These are phyloP conservation scores for Mariannaea sp. DNA, from an alignment of 2,329 filamentous ascomycete species.

Conservation along the genomic window DNA sequence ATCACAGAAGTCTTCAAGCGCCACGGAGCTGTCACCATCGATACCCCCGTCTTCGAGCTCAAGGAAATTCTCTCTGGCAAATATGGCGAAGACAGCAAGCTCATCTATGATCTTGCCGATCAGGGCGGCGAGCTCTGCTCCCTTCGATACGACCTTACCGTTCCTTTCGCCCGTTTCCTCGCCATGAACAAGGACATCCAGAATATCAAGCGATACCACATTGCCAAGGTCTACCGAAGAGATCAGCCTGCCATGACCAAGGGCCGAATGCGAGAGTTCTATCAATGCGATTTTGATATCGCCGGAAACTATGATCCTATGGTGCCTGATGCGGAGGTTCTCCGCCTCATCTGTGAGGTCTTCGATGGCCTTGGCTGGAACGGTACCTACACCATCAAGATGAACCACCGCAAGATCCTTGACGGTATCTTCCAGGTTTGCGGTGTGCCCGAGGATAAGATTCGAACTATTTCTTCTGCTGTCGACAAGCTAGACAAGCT, in stretches of 20 bases:
- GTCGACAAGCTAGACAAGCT: constrained; percentile 96
- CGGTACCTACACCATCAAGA: constrained; percentile 80
- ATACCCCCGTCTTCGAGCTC: constrained; percentile 84
- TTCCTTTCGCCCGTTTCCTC: constrained; percentile 89
- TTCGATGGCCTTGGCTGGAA: constrained; percentile 80
- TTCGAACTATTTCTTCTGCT: constrained; percentile 86
- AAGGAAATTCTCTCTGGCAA: constrained; percentile 86
- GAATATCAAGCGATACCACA: constrained; percentile 91
- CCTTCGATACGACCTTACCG: constrained; percentile 84
- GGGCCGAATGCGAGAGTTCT: constrained; percentile 93
- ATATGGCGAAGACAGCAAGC: constrained; percentile 90
- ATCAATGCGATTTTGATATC: constrained; percentile 97
- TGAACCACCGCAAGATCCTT: constrained; percentile 93
- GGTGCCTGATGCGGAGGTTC: constrained; percentile 88
- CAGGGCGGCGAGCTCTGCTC: constrained; percentile 79
- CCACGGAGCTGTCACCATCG: constrained; percentile 78
- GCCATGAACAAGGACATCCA: constrained; percentile 86
- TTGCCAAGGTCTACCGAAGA: constrained; percentile 76
- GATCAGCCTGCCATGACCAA: constrained; percentile 72
- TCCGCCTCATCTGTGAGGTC: constrained; percentile 83
- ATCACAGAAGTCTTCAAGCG: constrained; percentile 82
- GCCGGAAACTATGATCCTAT: constrained; percentile 86
- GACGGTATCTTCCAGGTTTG: constrained; percentile 92
- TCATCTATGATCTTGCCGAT: constrained; percentile 87
- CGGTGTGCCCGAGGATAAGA: constrained; percentile 85